Evolutionary conservation across 2,329 filamentous ascomycete species (phyloP).

Genomic region (Emydomyces testavorans): DNA sequence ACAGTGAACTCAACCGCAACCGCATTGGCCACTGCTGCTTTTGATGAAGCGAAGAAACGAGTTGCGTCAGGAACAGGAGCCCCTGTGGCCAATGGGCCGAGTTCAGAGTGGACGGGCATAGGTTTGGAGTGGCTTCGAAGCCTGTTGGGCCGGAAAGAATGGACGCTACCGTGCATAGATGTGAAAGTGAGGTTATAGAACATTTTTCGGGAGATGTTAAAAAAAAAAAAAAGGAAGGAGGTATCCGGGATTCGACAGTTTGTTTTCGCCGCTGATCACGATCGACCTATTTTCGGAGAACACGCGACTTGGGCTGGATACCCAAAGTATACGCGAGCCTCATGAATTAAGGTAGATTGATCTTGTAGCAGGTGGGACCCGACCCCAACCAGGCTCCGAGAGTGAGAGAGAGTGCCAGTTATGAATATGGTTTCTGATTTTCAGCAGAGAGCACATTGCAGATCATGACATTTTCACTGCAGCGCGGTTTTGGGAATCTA

Average conservation of each 20-base stretch:
- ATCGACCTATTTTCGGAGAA: background rate
- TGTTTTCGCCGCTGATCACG: background rate
- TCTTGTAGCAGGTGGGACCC: too few relatives aligned
- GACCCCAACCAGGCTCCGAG: too few relatives aligned
- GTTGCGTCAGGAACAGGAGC: constrained; percentile 18
- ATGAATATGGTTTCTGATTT: too few relatives aligned
- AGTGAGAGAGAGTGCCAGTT: too few relatives aligned
- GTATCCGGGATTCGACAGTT: background rate
- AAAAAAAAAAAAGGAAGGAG: too few relatives aligned
- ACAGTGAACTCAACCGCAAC: constrained; percentile 58
- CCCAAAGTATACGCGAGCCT: too few relatives aligned
- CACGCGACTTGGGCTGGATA: background rate
- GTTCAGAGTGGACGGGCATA: constrained; percentile 59
- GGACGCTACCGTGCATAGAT: constrained; percentile 84
- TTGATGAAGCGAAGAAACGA: constrained; percentile 47
- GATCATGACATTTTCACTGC: too few relatives aligned
- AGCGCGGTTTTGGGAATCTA: too few relatives aligned
- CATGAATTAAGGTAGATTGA: too few relatives aligned
- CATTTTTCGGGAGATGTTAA: background rate
- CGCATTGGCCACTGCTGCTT: constrained; percentile 54
- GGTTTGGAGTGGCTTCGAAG: constrained; percentile 79
- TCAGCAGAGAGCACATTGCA: too few relatives aligned
- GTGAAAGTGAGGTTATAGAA: constrained; percentile 63
- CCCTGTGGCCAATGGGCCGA: constrained; percentile 27
- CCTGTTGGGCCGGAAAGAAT: constrained; percentile 70